phyloP scores from a whole-genome alignment of 129 eudicot species.

The Scalesia atractyloides region DNA sequence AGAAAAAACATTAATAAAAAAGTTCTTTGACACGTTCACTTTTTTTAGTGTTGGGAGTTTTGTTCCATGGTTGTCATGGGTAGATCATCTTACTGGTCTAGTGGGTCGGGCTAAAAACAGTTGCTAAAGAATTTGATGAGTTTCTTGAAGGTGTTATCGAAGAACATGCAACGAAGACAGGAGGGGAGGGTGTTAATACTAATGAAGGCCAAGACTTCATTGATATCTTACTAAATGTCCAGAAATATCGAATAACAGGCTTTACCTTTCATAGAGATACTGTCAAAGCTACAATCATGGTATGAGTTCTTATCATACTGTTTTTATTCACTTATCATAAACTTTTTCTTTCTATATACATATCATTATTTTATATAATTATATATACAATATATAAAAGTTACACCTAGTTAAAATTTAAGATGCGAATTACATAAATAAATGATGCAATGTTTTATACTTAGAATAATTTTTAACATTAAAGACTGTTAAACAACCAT shows the following conservation, averaged over 20 bases:
- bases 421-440: background rate
- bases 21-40: background rate
- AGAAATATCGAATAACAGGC: background rate
- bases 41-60: slow-evolving; percentile 8
- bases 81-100: slow-evolving; percentile 7
- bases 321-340: background rate
- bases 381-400: background rate
- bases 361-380: background rate
- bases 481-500: no score
- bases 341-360: background rate
- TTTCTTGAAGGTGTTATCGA: slow-evolving; percentile 17
- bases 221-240: slow-evolving; percentile 10
- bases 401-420: no score
- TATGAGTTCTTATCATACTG: background rate
- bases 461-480: no score
- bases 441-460: background rate
- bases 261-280: background rate
- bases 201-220: slow-evolving; percentile 6
- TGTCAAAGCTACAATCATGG: background rate
- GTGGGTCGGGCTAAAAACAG: background rate
- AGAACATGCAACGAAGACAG: background rate
- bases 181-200: background rate
- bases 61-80: slow-evolving; percentile 22
- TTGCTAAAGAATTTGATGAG: slow-evolving; percentile 5
- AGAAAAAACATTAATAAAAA: background rate